Evolutionary conservation across 768 basidiomycete species (phyloP).

Genomic region (Lactifluus piperatus): DNA sequence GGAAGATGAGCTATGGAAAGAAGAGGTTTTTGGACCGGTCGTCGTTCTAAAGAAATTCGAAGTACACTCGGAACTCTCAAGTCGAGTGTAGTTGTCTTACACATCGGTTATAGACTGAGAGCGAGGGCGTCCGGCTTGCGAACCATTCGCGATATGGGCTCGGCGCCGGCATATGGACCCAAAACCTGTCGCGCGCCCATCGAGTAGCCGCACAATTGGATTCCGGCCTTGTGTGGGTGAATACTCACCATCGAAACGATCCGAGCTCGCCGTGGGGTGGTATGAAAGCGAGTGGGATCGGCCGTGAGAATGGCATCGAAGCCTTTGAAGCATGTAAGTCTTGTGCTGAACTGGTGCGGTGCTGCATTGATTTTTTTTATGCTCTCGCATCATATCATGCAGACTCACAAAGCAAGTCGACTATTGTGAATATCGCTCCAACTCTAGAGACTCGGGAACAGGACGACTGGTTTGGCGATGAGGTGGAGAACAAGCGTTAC

Average conservation of each 20-base stretch:
- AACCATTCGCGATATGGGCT: constrained; percentile 75
- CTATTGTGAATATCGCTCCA: constrained; percentile 63
- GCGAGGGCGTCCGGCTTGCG: constrained; percentile 58
- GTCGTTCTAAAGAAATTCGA: constrained; percentile 52
- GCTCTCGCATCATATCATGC: neutral
- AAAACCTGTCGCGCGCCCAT: constrained; percentile 65
- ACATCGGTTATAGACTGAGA: constrained; percentile 36
- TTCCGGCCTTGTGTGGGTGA: constrained; percentile 78
- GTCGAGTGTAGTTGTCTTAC: neutral
- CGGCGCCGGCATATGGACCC: constrained; percentile 77
- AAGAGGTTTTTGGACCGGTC: constrained; percentile 86
- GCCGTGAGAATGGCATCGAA: constrained; percentile 79
- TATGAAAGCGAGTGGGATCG: constrained; percentile 85
- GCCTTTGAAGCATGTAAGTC: constrained; percentile 69
- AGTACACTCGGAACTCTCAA: constrained; percentile 26
- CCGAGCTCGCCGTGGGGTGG: constrained; percentile 89
- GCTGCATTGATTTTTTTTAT: constrained; percentile 1
- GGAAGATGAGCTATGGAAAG: constrained; percentile 63
- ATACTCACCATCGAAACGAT: constrained; percentile 85
- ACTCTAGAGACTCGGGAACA: constrained; percentile 44
- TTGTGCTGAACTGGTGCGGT: neutral
- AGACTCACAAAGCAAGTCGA: constrained; percentile 85
- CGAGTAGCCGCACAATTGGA: constrained; percentile 62
- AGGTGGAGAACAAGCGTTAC: constrained; percentile 45
- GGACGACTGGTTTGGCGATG: constrained; percentile 78